Percentiles rank a stretch among this genome's conserved stretches.
These are phyloP conservation scores for Fusarium subtropicale DNA, from an alignment of 2,329 filamentous ascomycete genomes.

Conservation along the genomic window DNA sequence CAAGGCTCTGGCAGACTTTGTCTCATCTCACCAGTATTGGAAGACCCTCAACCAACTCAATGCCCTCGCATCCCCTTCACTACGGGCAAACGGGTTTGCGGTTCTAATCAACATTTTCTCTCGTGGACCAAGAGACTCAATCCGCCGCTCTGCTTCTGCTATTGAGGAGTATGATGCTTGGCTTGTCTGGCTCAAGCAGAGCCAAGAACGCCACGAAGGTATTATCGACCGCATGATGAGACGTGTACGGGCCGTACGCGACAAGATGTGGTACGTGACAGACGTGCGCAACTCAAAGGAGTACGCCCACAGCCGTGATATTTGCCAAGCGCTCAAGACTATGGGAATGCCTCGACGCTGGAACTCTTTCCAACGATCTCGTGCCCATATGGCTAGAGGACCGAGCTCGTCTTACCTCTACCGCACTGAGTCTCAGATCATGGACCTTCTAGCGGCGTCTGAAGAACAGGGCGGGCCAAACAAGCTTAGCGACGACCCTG, in stretches of 20 bases:
- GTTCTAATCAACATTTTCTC: conserved; percentile 80
- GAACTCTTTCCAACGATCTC: conserved; percentile 63
- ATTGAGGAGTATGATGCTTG: conserved; percentile 84
- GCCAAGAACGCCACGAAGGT: conserved; percentile 80
- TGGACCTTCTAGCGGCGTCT: conserved; percentile 86
- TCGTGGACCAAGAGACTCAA: conserved; percentile 75
- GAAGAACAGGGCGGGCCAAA: conserved; percentile 90
- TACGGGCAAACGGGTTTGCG: conserved; percentile 76
- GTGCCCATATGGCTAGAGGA: conserved; percentile 60
- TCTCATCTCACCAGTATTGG: conserved; percentile 87
- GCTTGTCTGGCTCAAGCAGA: conserved; percentile 86
- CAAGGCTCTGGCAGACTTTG: conserved; percentile 82
- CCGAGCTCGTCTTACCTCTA: conserved; percentile 74
- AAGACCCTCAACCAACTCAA: conserved; percentile 81
- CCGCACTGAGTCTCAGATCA: conserved; percentile 83
- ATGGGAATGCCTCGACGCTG: conserved; percentile 79
- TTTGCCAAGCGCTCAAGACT: conserved; percentile 87
- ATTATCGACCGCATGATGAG: conserved; percentile 80
- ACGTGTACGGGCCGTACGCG: conserved; percentile 78
- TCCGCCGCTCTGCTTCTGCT: conserved; percentile 75
- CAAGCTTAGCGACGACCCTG: conserved; percentile 95
- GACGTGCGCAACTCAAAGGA: conserved; percentile 90
- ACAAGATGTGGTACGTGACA: conserved; percentile 99
- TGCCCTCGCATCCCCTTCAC: conserved; percentile 67
- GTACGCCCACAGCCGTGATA: conserved; percentile 87